Conservation (phyloP, 2,329 filamentous ascomycete genomes). For the Scedosporium dehoogii region DNA sequence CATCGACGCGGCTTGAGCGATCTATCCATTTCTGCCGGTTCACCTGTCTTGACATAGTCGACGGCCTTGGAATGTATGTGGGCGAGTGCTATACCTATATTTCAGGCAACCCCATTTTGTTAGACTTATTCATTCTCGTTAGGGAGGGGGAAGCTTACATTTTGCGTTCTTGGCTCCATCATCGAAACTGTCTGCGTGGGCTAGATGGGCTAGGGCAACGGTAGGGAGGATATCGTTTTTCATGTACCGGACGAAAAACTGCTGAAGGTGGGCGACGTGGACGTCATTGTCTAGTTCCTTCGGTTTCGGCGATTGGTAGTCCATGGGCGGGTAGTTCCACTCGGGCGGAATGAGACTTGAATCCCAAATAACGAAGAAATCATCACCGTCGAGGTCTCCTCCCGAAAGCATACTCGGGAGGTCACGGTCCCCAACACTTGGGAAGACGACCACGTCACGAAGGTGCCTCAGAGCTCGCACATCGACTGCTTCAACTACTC, state of each 20-base stretch:
- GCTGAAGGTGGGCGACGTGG: constrained; percentile 60
- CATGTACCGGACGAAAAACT: constrained; percentile 88
- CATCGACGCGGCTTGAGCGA: constrained; percentile 52
- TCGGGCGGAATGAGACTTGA: constrained; percentile 54
- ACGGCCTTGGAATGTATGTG: constrained; percentile 82
- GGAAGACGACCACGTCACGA: constrained; percentile 78
- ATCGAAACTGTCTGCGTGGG: constrained; percentile 54
- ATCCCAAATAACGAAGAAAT: constrained; percentile 94
- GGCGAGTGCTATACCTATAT: constrained; percentile 56
- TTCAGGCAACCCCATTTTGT: neutral
- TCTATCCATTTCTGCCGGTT: constrained; percentile 57
- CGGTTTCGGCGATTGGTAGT: constrained; percentile 53
- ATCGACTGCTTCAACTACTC: constrained; percentile 77
- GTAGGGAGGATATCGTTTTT: constrained; percentile 73
- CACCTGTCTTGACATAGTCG: constrained; percentile 87
- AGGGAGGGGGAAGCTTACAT: constrained; percentile 40
- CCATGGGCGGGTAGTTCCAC: constrained; percentile 71
- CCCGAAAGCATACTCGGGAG: constrained; percentile 92
- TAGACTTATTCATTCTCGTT: neutral
- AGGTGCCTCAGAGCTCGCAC: constrained; percentile 63
- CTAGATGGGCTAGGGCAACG: constrained; percentile 78
- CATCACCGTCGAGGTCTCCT: constrained; percentile 90
- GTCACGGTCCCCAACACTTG: constrained; percentile 72
- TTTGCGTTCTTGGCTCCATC: constrained; percentile 56
- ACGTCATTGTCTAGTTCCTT: constrained; percentile 51